Conservation (phyloP, 805 yeast genomes). For the Kuraishia piskuri region DNA sequence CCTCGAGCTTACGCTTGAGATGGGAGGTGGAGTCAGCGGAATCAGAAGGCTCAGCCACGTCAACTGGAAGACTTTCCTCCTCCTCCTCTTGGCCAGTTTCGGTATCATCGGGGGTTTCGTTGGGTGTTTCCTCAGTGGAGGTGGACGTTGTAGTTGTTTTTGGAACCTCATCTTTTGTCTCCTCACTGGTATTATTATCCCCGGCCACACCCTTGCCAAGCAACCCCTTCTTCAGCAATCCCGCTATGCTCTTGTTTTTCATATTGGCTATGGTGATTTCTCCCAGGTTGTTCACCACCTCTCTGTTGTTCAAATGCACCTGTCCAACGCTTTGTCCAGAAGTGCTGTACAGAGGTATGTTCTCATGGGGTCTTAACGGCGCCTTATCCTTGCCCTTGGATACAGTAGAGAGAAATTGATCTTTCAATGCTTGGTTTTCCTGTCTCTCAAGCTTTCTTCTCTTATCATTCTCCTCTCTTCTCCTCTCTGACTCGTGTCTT, state of each 20-base stretch:
- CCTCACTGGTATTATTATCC: constrained; percentile 11
- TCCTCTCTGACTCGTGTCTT: constrained; percentile 58
- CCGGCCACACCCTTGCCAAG: constrained; percentile 20
- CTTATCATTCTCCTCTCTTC: constrained; percentile 58
- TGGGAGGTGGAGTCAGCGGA: constrained; percentile 6
- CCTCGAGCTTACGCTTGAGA: constrained; percentile 6
- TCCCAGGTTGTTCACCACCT: constrained; percentile 55
- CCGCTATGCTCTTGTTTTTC: constrained; percentile 66
- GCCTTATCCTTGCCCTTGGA: constrained; percentile 73
- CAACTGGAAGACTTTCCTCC: constrained; percentile 14
- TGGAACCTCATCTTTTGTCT: constrained; percentile 6
- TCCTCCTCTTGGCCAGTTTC: constrained; percentile 10
- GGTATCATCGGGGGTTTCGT: constrained; percentile 19
- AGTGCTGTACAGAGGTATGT: constrained; percentile 70
- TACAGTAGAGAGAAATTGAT: constrained; percentile 39
- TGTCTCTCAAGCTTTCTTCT: constrained; percentile 43
- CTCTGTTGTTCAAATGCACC: constrained; percentile 55
- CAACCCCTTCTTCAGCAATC: constrained; percentile 37
- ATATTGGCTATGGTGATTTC: constrained; percentile 61
- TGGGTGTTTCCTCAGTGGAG: background rate
- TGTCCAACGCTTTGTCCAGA: constrained; percentile 65
- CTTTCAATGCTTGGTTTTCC: constrained; percentile 35
- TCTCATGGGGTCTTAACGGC: constrained; percentile 57
- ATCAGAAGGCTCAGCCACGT: constrained; percentile 15
- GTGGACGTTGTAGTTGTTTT: constrained; percentile 22